Evolutionary conservation across 202 grass and related monocot genomes (phyloP), one percentile per base, ranked within the genome.

Genomic region (Brachypodium distachyon): DNA sequence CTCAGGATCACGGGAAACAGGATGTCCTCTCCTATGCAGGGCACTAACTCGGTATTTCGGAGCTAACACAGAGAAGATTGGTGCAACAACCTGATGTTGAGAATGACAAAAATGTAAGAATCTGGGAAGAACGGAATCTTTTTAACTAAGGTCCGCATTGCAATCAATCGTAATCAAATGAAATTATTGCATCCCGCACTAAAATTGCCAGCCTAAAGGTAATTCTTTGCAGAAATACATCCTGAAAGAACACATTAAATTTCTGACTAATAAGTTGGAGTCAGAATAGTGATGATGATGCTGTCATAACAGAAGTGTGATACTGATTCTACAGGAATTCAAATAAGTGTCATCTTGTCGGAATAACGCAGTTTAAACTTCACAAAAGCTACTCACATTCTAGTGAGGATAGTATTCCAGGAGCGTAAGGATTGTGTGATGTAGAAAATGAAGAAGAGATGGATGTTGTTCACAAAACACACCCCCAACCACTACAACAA

Each of bases 1-100:
- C 76, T 95, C 83, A 12, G 77, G 83, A 59, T 98, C 96, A 19
- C 89, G 91, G 14, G 87, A 98, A 77, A 98, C 96, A 47, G 82
- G 82, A 57, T 73, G 85, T 22, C 87, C 87, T 50, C 51, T 86
- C 43, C 61, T 90, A 58, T 92, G 86, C 49, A 89, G 85, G 56
- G 83, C 65, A 61, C 60, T 75, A 25, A 99, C 85, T 64, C 91
- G 85, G 57, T 92, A 95, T 57, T 81, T 99, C 22, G 96, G 96
- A 73, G 87, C 71, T 47, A 99, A 19, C 49, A 99, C 19, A 19
- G 91, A 95, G 76, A 99, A 85, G 53, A 94, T 70, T 8, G 91
- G 89, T 32, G 91, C 91, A 59, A 95, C 86, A 50, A 92, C 85
- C 96, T 99, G 80, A 7, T 67, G 34, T 85, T 56, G 49, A 81